A percentile compares a stretch with the other conserved stretches of the same genome.
Evolutionary conservation across 306 rosid genomes (phyloP).

Genomic region (Sophora flavescens): DNA sequence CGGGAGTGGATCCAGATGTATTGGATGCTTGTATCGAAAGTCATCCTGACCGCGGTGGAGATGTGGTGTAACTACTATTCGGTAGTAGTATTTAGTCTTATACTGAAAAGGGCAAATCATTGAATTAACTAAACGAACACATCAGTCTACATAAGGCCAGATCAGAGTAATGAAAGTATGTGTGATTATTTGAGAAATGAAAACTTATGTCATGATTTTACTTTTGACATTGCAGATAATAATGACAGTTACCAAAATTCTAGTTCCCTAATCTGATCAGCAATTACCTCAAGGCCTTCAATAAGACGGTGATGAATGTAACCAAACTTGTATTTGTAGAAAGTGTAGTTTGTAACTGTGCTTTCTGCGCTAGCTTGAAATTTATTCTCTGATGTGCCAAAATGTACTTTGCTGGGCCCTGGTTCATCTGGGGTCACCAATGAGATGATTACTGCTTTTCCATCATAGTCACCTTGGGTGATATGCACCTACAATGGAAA

Average conservation of each 20-base stretch:
- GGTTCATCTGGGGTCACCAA: constrained; percentile 85
- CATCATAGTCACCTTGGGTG: constrained; percentile 97
- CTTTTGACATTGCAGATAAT: constrained; percentile 36
- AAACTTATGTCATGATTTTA: constrained; percentile 8
- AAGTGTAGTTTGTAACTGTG: constrained; percentile 68
- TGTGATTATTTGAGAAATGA: constrained; percentile 36
- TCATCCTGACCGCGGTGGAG: no score
- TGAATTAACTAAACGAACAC: constrained; percentile 22
- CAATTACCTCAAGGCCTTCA: constrained; percentile 77
- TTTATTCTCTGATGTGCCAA: constrained; percentile 60
- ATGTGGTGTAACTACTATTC: constrained; percentile 80
- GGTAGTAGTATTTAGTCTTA: constrained; percentile 83
- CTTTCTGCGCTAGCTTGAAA: constrained; percentile 66
- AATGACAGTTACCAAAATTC: constrained; percentile 22
- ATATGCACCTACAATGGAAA: constrained; percentile 77
- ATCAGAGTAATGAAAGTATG: constrained; percentile 20
- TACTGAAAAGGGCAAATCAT: constrained; percentile 63
- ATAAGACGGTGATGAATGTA: constrained; percentile 88
- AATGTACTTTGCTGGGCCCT: constrained; percentile 68
- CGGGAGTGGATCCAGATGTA: no score
- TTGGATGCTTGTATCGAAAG: no score
- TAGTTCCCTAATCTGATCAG: constrained; percentile 15
- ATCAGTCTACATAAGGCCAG: constrained; percentile 9
- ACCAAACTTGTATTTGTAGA: constrained; percentile 83
- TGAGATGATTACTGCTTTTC: constrained; percentile 87